Conservation (phyloP, 139 green algal species). For the Raphidocelis subcapitata region DNA sequence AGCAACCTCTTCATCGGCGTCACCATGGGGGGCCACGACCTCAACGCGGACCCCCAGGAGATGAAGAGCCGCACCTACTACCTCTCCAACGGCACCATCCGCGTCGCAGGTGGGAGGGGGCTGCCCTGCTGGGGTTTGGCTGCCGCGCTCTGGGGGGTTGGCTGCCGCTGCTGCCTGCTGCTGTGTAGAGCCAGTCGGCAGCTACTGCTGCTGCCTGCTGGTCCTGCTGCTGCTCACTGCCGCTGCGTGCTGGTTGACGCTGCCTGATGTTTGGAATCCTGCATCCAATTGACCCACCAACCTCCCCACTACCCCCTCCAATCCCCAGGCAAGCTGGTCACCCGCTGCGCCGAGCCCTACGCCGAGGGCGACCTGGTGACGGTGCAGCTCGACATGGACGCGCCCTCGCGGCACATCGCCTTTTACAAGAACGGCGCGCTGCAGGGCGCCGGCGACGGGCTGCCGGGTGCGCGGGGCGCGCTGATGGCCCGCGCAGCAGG, state of each 20-base stretch:
- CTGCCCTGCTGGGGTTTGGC: no score
- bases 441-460: conserved; percentile 51
- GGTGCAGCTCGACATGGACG: conserved; percentile 66
- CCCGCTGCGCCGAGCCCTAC: conserved; percentile 63
- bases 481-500: no score
- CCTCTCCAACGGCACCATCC: conserved; percentile 55
- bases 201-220: no score
- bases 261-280: no score
- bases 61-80: conserved; percentile 73
- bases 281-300: background rate
- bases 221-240: no score
- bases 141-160: no score
- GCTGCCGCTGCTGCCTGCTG: no score
- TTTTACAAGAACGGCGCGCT: conserved; percentile 64
- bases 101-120: conserved; percentile 29
- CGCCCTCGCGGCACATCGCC: conserved; percentile 34
- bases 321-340: conserved; percentile 55
- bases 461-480: conserved; percentile 41
- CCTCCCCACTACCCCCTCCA: no score
- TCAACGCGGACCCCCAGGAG: conserved; percentile 64
- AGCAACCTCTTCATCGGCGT: conserved; percentile 66
- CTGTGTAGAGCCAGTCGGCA: no score
- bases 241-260: no score
- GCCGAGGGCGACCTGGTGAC: conserved; percentile 61
- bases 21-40: conserved; percentile 57